Conservation (phyloP, 2,329 filamentous ascomycete genomes). For the Fusarium avenaceum region DNA sequence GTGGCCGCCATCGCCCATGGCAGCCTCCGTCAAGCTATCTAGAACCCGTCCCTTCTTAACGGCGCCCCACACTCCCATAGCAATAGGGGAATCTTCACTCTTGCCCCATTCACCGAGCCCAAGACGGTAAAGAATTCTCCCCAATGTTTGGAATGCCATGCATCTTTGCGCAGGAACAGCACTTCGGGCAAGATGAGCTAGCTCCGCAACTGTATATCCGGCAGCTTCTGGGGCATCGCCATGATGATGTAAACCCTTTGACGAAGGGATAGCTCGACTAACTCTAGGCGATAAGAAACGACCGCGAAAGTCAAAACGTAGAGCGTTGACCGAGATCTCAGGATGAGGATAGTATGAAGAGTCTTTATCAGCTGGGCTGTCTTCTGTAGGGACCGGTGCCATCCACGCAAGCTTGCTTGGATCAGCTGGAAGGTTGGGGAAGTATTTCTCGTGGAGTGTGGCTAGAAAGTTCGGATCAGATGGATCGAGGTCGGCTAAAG, state of each 20-base stretch:
- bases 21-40: slow-evolving; percentile 82
- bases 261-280: slow-evolving; percentile 79
- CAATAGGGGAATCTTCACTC: slow-evolving; percentile 68
- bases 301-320: slow-evolving; percentile 92
- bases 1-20: slow-evolving; percentile 77
- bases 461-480: slow-evolving; percentile 84
- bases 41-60: slow-evolving; percentile 83
- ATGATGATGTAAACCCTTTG: slow-evolving; percentile 91
- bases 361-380: slow-evolving; percentile 74
- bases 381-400: slow-evolving; percentile 75
- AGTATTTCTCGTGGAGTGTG: slow-evolving; percentile 92
- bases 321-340: slow-evolving; percentile 77
- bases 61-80: slow-evolving; percentile 85
- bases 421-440: slow-evolving; percentile 87
- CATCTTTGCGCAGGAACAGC: slow-evolving; percentile 89
- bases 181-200: slow-evolving; percentile 84
- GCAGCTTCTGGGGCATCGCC: slow-evolving; percentile 92
- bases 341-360: slow-evolving; percentile 87
- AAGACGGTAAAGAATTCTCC: slow-evolving; percentile 85
- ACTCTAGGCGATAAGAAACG: slow-evolving; percentile 81
- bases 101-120: slow-evolving; percentile 80
- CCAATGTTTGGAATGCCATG: slow-evolving; percentile 91
- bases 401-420: slow-evolving; percentile 93
- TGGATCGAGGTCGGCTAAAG: slow-evolving; percentile 82
- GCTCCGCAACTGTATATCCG: slow-evolving; percentile 91